phyloP scores from a whole-genome alignment of 2,329 filamentous ascomycete species.

The Pseudocercospora vitis region DNA sequence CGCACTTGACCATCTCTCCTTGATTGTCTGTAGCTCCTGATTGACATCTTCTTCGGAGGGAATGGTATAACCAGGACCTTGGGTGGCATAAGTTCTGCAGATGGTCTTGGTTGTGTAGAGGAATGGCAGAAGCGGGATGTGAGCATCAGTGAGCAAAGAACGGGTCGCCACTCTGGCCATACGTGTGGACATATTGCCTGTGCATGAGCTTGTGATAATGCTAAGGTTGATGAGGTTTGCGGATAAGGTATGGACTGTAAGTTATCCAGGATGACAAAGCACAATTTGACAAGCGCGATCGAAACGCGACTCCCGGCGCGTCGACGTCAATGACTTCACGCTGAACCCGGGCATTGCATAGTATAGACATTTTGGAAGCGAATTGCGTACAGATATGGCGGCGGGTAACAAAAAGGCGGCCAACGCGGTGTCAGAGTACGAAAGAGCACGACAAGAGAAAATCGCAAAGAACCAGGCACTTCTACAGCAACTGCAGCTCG shows the following conservation, averaged over 20 bases:
- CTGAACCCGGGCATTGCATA: not conserved
- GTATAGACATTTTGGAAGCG: not conserved
- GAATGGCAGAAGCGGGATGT: constrained; percentile 28
- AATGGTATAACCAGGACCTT: not conserved
- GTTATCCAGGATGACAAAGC: constrained; percentile 5
- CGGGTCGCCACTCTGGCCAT: not conserved
- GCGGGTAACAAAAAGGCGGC: constrained; percentile 20
- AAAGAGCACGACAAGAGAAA: constrained; percentile 79
- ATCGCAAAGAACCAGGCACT: constrained; percentile 84
- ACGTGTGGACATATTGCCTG: not conserved
- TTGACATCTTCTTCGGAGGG: constrained; percentile 2
- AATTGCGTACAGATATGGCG: constrained; percentile 19
- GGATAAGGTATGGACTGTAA: too few relatives aligned
- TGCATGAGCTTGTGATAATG: not conserved
- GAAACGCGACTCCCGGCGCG: constrained; percentile 11
- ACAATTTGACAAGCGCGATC: constrained; percentile 6
- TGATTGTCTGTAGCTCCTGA: constrained; percentile 7
- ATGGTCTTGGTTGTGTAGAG: constrained; percentile 37
- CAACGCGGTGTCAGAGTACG: constrained; percentile 71
- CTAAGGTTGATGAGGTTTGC: too few relatives aligned
- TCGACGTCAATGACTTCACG: constrained; percentile 20
- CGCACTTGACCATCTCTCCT: constrained; percentile 10
- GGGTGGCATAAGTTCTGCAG: constrained; percentile 9
- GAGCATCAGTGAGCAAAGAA: constrained; percentile 1
- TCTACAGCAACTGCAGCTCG: constrained; percentile 70